Evolutionary conservation across 345 rosid species (phyloP).

Genomic region (Eucalyptus globulus): DNA sequence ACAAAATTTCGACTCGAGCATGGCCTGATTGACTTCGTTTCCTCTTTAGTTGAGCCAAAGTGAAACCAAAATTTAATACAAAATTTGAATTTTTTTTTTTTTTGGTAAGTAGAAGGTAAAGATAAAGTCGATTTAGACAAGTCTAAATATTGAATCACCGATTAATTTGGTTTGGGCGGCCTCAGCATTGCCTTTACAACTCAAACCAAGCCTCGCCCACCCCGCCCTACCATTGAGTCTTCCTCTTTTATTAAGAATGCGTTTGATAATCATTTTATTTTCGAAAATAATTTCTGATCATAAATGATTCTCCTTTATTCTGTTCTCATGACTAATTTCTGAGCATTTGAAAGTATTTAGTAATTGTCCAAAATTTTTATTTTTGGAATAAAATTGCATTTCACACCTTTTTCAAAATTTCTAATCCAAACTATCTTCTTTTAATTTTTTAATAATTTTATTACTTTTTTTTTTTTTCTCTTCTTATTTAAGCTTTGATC

Average conservation of each 20-base stretch:
- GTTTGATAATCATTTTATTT: accelerated
- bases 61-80: neutral
- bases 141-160: neutral
- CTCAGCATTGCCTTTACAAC: neutral
- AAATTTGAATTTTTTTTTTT: neutral
- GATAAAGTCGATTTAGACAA: neutral
- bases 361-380: accelerated
- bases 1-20: neutral
- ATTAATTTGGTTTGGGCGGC: neutral
- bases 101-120: neutral
- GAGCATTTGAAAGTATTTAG: too few species aligned
- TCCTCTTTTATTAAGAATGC: accelerated
- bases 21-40: neutral
- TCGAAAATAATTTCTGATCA: accelerated
- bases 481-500: too few species aligned
- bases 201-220: neutral
- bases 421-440: accelerated
- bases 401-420: accelerated
- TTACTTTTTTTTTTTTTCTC: too few species aligned
- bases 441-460: too few species aligned
- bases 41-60: neutral
- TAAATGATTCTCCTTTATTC: accelerated
- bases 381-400: accelerated
- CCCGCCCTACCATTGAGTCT: neutral
- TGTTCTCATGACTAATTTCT: accelerated